These are phyloP conservation scores for Haematococcus sp. DNA, from an alignment of 139 green algal genomes.

Conservation along the genomic window DNA sequence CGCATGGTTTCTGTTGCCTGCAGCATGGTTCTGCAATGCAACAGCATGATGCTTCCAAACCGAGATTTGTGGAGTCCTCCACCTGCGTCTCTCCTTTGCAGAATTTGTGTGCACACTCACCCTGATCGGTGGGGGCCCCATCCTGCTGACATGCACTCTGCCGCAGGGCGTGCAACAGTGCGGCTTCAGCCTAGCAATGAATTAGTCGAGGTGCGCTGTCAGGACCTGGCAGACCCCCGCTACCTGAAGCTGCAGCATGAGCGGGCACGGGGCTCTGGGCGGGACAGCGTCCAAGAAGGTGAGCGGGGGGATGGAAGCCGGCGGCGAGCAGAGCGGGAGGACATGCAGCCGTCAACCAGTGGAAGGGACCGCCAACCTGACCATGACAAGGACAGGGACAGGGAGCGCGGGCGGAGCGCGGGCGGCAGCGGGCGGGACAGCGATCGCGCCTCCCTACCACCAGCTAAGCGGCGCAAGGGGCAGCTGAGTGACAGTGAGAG, in stretches of 20 bases:
- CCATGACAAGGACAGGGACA: background rate
- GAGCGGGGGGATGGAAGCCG: slow-evolving; percentile 7
- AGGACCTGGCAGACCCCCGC: slow-evolving; percentile 47
- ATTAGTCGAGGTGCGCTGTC: slow-evolving; percentile 41
- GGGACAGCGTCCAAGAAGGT: background rate
- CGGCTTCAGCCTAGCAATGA: slow-evolving; percentile 48
- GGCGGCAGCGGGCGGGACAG: slow-evolving; percentile 8
- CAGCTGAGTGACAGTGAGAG: background rate
- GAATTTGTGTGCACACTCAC: too few relatives aligned
- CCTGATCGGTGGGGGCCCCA: too few relatives aligned
- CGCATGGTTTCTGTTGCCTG: too few relatives aligned
- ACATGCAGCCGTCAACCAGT: background rate
- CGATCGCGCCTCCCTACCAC: background rate
- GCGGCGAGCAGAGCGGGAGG: slow-evolving; percentile 7
- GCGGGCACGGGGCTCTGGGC: background rate
- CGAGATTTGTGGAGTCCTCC: too few relatives aligned
- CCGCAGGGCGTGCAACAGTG: slow-evolving; percentile 44
- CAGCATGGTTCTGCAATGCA: too few relatives aligned
- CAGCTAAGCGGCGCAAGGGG: slow-evolving; percentile 6
- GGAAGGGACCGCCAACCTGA: background rate
- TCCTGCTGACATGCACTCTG: too few relatives aligned
- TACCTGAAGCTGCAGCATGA: slow-evolving; percentile 9
- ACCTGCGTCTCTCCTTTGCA: too few relatives aligned
- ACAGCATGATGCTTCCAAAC: too few relatives aligned
- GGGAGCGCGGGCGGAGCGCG: background rate